Percentiles rank a stretch among this genome's conserved stretches.
Evolutionary conservation across 345 rosid genomes (phyloP).

Genomic region (Streptanthus diversifolius): DNA sequence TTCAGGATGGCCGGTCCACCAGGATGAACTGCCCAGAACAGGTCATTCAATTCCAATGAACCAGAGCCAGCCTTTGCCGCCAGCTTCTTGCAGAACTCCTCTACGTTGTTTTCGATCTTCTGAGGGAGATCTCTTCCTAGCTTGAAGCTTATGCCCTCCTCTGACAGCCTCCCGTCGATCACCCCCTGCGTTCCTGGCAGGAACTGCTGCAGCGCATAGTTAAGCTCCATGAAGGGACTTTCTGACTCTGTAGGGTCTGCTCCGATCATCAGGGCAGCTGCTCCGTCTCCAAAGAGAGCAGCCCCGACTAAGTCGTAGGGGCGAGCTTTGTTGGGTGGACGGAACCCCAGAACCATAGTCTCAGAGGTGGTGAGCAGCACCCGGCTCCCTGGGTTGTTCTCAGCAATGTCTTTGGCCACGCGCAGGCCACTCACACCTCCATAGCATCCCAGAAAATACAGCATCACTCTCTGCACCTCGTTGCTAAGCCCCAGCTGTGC

Average conservation of each 20-base stretch:
- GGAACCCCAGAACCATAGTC: slow-evolving; percentile 80
- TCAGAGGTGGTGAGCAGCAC: slow-evolving; percentile 77
- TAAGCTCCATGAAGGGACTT: slow-evolving; percentile 79
- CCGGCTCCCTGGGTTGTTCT: slow-evolving; percentile 86
- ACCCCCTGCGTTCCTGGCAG: slow-evolving; percentile 71
- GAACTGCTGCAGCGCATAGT: slow-evolving; percentile 71
- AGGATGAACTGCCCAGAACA: slow-evolving; percentile 98
- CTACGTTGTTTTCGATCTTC: slow-evolving; percentile 75
- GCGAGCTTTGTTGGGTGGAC: slow-evolving; percentile 77
- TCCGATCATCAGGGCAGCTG: slow-evolving; percentile 75
- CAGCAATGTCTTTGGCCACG: slow-evolving; percentile 89
- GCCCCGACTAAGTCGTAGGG: slow-evolving; percentile 93
- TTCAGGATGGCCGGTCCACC: slow-evolving; percentile 96
- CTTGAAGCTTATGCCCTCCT: slow-evolving; percentile 90
- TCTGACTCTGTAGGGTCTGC: slow-evolving; percentile 54
- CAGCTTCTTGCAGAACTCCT: slow-evolving; percentile 71
- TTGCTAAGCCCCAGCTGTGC: slow-evolving; percentile 61
- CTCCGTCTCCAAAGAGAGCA: slow-evolving; percentile 97
- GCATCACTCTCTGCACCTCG: slow-evolving; percentile 73
- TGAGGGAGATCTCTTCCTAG: slow-evolving; percentile 91
- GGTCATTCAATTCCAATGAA: slow-evolving; percentile 48
- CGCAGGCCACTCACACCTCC: slow-evolving; percentile 85
- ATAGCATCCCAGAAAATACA: slow-evolving; percentile 83
- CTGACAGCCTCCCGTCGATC: slow-evolving; percentile 73
- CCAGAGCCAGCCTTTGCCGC: slow-evolving; percentile 44